Evolutionary conservation across 148 eudicot species (phyloP), one percentile per base, ranked within the genome.

Genomic region (Rhododendron henanense): DNA sequence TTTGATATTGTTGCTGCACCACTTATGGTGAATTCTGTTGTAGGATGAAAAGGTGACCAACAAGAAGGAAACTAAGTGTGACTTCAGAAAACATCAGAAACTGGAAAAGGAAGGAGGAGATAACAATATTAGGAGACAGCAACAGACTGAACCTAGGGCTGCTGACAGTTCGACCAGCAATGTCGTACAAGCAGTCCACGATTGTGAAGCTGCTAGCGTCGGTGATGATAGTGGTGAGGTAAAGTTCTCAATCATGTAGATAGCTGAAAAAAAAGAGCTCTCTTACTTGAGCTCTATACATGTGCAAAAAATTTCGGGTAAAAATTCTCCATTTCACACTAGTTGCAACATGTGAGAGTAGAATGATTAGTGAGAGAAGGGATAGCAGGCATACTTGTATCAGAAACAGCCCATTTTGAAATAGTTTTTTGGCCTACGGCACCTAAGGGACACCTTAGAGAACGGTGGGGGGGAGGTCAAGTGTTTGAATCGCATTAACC

Each of bases 201-300:
- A 88, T 83, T 53, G 78, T 87, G 87, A 82, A 65, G 84, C 88
- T 88, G 88, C 83, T 84, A 84, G 63, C 83, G 84, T 74, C 57
- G 83, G 82, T 79, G 82, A 85, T 87, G 90, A 85, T 59, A 81
- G 74, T 81, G 87, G n/a, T 83, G 88, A 92, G 95, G 98, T 92
- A 84, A 19, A n/a, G 47, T 33, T 39, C 18, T 81, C 47, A 50
- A 79, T 85, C 50, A 28, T 41, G 69, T 5, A 18, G 37, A 31
- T 8, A 16, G 2, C n/a, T 10, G 19, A n/a, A 59, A 19, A 23
- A 33, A 57, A 79, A 85, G 55, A 31, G 53, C 3, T 80, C 18
- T 35, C 2, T 8, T 79, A 44, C n/a, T 78, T n/a, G 33, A 44
- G 19, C 13, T 69, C 73, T 48, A 18, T 45, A 5, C 2, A 23